These are phyloP conservation scores for Mycena capillaripes DNA, from an alignment of 768 basidiomycete genomes.

Conservation along the genomic window DNA sequence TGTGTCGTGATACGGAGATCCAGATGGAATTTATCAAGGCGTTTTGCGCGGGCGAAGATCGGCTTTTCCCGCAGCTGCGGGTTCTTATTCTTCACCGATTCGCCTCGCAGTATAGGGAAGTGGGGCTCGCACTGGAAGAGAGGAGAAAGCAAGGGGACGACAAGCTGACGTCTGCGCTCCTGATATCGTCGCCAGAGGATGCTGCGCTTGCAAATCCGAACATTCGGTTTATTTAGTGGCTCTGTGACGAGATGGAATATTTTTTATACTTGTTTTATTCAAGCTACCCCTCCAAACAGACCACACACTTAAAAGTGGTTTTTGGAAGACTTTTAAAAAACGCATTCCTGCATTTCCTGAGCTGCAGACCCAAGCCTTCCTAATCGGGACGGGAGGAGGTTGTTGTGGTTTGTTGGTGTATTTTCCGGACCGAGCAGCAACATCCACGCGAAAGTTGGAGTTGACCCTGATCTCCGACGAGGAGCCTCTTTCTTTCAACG, in stretches of 20 bases:
- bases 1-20: neutral
- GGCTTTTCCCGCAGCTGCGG: slow-evolving; percentile 1
- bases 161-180: neutral
- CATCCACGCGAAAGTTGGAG: slow-evolving; percentile 29
- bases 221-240: no score
- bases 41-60: neutral
- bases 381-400: slow-evolving; percentile 1
- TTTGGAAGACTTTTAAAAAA: no score
- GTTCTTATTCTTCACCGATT: neutral
- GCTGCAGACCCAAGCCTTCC: neutral
- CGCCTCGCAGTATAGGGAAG: neutral
- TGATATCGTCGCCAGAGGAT: no score
- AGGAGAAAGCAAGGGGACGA: neutral
- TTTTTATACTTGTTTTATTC: no score
- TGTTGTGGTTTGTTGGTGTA: neutral
- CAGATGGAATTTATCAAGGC: neutral
- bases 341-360: no score
- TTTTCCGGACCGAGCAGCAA: slow-evolving; percentile 11
- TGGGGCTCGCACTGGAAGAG: neutral
- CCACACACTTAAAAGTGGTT: no score
- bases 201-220: no score
- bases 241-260: no score
- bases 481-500: slow-evolving; percentile 40
- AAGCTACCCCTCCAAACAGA: no score
- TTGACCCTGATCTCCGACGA: slow-evolving; percentile 22